Conservation (phyloP, 2,329 filamentous ascomycete species). For the Aspergillus ustus region DNA sequence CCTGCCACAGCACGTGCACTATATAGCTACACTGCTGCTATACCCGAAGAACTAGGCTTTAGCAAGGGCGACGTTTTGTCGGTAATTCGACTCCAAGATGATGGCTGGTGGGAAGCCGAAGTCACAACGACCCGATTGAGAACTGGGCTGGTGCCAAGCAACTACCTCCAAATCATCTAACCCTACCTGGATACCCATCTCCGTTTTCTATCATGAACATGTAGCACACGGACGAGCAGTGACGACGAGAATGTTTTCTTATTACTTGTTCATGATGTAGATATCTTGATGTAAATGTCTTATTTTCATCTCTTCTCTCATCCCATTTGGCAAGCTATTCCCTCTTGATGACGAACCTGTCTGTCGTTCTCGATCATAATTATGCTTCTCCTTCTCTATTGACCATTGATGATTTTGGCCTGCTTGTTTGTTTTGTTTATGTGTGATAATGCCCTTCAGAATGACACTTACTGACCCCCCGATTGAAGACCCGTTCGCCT, state of each 20-base stretch:
- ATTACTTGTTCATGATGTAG: slow-evolving; percentile 28
- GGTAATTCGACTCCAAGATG: slow-evolving; percentile 88
- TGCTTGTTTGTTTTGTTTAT: not conserved
- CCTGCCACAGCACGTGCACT: slow-evolving; percentile 75
- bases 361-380: slow-evolving; percentile 14
- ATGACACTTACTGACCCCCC: not conserved
- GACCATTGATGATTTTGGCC: not conserved
- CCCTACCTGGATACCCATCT: not conserved
- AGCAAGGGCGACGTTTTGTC: slow-evolving; percentile 89
- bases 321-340: not conserved
- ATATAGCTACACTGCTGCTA: slow-evolving; percentile 93
- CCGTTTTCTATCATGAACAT: slow-evolving; percentile 30
- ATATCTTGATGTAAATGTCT: slow-evolving; percentile 20
- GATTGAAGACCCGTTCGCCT: not conserved
- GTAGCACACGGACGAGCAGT: slow-evolving; percentile 32
- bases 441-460: not conserved
- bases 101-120: slow-evolving; percentile 99
- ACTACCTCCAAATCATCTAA: slow-evolving; percentile 66
- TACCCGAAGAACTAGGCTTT: slow-evolving; percentile 93
- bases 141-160: slow-evolving; percentile 67
- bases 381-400: not conserved
- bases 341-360: slow-evolving; percentile 2
- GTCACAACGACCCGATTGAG: slow-evolving; percentile 63
- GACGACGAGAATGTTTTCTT: slow-evolving; percentile 15
- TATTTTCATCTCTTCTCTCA: not conserved